Conservation (phyloP, 2,329 filamentous ascomycete genomes). For the Xylariaceae sp. region DNA sequence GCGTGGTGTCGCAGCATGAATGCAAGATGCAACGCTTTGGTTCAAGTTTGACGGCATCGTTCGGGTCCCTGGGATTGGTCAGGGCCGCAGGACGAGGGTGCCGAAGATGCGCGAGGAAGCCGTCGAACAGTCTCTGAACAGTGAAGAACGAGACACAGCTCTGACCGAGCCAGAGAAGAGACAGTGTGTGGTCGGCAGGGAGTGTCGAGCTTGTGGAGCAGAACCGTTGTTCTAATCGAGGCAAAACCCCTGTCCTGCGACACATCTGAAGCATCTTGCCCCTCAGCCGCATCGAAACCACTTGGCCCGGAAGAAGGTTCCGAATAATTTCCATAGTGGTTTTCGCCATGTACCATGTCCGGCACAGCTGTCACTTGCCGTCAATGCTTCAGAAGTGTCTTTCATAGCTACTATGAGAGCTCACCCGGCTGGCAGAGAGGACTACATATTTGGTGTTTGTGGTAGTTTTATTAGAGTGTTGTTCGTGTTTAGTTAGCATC, state of each 20-base stretch:
- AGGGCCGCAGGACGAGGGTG: not conserved
- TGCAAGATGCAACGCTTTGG: not conserved
- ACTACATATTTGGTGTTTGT: too few relatives aligned
- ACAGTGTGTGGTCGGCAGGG: too few relatives aligned
- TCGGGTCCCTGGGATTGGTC: not conserved
- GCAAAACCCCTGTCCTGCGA: constrained; percentile 27
- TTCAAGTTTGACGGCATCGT: not conserved
- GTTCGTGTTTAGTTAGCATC: too few relatives aligned
- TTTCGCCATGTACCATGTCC: too few relatives aligned
- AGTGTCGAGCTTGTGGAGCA: too few relatives aligned
- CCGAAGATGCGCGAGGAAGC: constrained; percentile 3
- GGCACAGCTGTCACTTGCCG: too few relatives aligned
- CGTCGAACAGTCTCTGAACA: constrained; percentile 4
- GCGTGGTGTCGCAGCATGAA: not conserved
- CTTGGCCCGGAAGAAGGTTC: not conserved
- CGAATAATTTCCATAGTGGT: too few relatives aligned
- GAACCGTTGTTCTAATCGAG: too few relatives aligned
- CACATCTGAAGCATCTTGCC: constrained; percentile 22
- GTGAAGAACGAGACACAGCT: constrained; percentile 16
- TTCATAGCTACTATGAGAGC: too few relatives aligned
- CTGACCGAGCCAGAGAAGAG: constrained; percentile 4
- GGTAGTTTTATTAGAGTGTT: too few relatives aligned
- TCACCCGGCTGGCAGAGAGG: too few relatives aligned
- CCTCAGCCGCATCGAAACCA: constrained; percentile 13
- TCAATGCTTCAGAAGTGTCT: too few relatives aligned